A percentile compares a stretch with the other conserved stretches of the same genome.
Evolutionary conservation across 2,329 filamentous ascomycete genomes (phyloP).

Genomic region (Tetracladium maxilliforme): DNA sequence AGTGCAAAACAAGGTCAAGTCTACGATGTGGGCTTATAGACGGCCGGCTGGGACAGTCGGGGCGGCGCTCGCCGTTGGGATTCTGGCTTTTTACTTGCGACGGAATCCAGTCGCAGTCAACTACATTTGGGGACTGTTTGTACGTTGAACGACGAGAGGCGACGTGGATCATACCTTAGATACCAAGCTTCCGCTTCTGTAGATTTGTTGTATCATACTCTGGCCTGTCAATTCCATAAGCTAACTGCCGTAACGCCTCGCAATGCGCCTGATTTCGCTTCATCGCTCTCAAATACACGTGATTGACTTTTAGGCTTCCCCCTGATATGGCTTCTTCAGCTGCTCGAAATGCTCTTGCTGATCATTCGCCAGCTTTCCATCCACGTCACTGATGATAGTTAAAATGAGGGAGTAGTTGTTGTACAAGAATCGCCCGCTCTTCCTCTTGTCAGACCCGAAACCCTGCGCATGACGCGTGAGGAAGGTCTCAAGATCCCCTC

Average conservation of each 20-base stretch:
- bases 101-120: too few relatives aligned
- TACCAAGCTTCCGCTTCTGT: too few relatives aligned
- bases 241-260: too few relatives aligned
- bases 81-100: slow-evolving; percentile 53
- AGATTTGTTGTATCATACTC: too few relatives aligned
- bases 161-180: too few relatives aligned
- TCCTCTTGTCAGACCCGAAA: slow-evolving; percentile 60
- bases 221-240: too few relatives aligned
- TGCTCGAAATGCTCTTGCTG: slow-evolving; percentile 62
- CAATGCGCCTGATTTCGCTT: too few relatives aligned
- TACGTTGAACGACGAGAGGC: too few relatives aligned
- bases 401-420: slow-evolving; percentile 95
- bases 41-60: slow-evolving; percentile 46
- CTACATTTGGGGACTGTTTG: too few relatives aligned
- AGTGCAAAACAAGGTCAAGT: slow-evolving; percentile 30
- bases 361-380: slow-evolving; percentile 60
- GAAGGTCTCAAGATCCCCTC: slow-evolving; percentile 73
- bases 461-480: slow-evolving; percentile 61
- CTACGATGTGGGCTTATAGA: slow-evolving; percentile 47
- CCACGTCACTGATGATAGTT: slow-evolving; percentile 73
- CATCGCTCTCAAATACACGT: too few relatives aligned
- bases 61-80: slow-evolving; percentile 50
- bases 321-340: slow-evolving; percentile 43
- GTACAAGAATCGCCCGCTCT: slow-evolving; percentile 75
- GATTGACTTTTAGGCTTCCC: slow-evolving; percentile 23